Conservation (phyloP, 768 basidiomycete species). For the Lactifluus pinguis region DNA sequence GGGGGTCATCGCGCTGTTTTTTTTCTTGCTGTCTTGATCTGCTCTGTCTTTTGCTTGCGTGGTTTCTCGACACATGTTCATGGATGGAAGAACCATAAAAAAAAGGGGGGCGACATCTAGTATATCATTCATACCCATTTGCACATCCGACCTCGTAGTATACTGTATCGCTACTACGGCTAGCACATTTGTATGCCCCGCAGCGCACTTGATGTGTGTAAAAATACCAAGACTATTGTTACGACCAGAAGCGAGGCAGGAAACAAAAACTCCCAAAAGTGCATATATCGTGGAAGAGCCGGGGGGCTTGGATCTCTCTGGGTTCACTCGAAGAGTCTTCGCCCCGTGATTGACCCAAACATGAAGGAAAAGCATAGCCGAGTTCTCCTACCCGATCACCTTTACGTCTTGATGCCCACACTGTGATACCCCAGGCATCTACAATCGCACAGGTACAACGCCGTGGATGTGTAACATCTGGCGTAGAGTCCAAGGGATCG, state of each 20-base stretch:
- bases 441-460: too few species aligned
- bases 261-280: background rate
- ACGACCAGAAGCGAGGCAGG: background rate
- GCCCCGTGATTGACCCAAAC: too few species aligned
- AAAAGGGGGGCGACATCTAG: constrained; percentile 7
- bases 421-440: too few species aligned
- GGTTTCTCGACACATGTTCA: constrained; percentile 1
- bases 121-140: constrained; percentile 2
- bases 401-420: too few species aligned
- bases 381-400: too few species aligned
- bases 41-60: constrained; percentile 12
- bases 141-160: background rate
- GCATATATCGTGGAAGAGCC: too few species aligned
- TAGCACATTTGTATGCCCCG: background rate
- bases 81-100: background rate
- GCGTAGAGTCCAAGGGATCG: too few species aligned
- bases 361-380: too few species aligned
- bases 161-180: background rate
- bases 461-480: too few species aligned
- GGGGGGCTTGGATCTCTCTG: too few species aligned
- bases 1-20: background rate
- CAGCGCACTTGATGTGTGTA: background rate
- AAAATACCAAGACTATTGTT: background rate
- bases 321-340: too few species aligned
- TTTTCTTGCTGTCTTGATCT: constrained; percentile 10